Evolutionary conservation across 305 asterid species (phyloP).

Genomic region (Ajuga reptans): DNA sequence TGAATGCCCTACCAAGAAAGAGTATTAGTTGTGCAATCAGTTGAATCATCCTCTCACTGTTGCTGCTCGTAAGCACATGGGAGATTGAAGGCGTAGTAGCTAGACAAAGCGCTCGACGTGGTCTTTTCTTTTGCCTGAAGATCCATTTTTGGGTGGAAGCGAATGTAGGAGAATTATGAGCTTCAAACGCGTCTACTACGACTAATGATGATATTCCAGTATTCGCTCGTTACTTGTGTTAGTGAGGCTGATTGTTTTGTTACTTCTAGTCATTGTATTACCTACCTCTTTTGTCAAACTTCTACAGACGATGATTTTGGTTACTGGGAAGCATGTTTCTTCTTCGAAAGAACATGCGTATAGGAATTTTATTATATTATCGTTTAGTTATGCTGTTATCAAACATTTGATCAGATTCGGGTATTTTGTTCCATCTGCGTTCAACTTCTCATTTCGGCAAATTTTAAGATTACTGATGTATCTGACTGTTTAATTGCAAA

Average conservation of each 20-base stretch:
- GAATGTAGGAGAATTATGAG: neutral
- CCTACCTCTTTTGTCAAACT: neutral
- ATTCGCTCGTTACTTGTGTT: neutral
- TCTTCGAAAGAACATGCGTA: slow-evolving; percentile 13
- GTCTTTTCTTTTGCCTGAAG: slow-evolving; percentile 7
- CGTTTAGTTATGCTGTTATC: neutral
- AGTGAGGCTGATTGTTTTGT: neutral
- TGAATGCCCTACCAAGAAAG: slow-evolving; percentile 71
- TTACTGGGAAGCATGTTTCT: slow-evolving; percentile 17
- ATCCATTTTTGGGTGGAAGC: slow-evolving; percentile 9
- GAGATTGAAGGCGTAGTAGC: slow-evolving; percentile 1
- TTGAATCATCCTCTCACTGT: slow-evolving; percentile 14
- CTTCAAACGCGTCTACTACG: neutral
- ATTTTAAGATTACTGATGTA: neutral
- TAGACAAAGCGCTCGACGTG: slow-evolving; percentile 15
- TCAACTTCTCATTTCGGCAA: neutral
- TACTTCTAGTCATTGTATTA: slow-evolving; percentile 3
- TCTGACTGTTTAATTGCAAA: too few species aligned
- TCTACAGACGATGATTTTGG: slow-evolving; percentile 13
- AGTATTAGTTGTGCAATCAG: slow-evolving; percentile 25
- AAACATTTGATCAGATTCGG: neutral
- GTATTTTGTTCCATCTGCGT: neutral
- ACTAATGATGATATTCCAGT: neutral
- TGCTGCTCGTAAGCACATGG: neutral
- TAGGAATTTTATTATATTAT: neutral